Conservation (phyloP, 148 eudicot genomes). For the Agrostemma githago region DNA sequence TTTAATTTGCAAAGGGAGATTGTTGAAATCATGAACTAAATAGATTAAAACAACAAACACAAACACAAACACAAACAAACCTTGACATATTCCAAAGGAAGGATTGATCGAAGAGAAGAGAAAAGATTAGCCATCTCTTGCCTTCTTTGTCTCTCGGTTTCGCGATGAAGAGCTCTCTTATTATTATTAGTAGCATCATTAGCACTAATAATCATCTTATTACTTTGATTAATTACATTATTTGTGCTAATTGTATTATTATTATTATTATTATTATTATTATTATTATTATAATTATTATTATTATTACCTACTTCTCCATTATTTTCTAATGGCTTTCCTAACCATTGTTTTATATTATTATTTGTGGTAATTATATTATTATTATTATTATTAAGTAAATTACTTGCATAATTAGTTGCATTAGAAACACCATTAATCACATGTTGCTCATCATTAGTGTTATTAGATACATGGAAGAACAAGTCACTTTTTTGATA, state of each 20-base stretch:
- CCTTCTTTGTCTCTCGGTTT: conserved; percentile 66
- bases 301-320: neutral
- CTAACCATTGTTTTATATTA: neutral
- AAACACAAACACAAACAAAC: conserved; percentile 22
- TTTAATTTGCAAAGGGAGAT: too few relatives aligned
- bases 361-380: neutral
- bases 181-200: neutral
- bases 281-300: neutral
- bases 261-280: neutral
- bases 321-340: neutral
- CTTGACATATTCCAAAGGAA: conserved; percentile 63
- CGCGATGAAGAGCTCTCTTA: conserved; percentile 44
- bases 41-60: neutral
- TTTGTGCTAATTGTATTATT: neutral
- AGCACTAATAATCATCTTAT: neutral
- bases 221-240: neutral
- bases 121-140: conserved; percentile 65
- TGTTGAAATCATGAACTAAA: neutral
- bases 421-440: neutral
- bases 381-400: neutral
- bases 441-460: conserved; percentile 1
- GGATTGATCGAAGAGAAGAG: conserved; percentile 54
- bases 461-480: conserved; percentile 19
- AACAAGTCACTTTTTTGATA: conserved; percentile 26
- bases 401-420: neutral